A percentile compares a stretch with the other conserved stretches of the same genome.
Evolutionary conservation across 371 early-diverging fungal genomes (phyloP).

Genomic region (Mucor saturninus): DNA sequence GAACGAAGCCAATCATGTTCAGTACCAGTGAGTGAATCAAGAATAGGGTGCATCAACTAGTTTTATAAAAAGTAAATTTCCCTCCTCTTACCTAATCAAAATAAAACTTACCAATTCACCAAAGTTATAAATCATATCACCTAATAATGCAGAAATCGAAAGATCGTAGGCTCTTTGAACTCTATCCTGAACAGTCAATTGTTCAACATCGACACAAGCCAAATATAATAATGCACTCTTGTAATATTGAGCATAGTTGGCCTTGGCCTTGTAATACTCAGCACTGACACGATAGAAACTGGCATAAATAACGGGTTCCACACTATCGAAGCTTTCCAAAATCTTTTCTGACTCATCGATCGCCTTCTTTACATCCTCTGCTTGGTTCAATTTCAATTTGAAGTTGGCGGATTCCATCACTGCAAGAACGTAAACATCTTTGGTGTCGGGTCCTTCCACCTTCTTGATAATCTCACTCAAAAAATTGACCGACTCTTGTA

Average conservation of each 20-base stretch:
- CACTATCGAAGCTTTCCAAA: conserved; percentile 80
- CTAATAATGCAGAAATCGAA: conserved; percentile 88
- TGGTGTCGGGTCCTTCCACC: conserved; percentile 67
- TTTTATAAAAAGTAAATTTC: neutral
- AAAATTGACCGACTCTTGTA: conserved; percentile 69
- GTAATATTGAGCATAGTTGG: conserved; percentile 92
- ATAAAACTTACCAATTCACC: conserved; percentile 85
- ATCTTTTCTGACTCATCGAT: conserved; percentile 87
- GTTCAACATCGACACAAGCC: conserved; percentile 87
- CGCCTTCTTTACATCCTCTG: conserved; percentile 80
- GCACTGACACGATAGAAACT: conserved; percentile 94
- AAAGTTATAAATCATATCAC: conserved; percentile 97
- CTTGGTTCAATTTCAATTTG: conserved; percentile 73
- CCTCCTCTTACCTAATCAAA: neutral
- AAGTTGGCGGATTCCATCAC: conserved; percentile 87
- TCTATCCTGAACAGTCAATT: conserved; percentile 75
- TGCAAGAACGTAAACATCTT: conserved; percentile 88
- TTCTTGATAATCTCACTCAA: conserved; percentile 69
- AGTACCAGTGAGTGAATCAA: conserved; percentile 80
- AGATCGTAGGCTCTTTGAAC: conserved; percentile 90
- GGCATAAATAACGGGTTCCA: conserved; percentile 91
- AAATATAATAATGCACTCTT: conserved; percentile 92
- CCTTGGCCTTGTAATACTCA: conserved; percentile 95
- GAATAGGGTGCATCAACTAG: conserved; percentile 93
- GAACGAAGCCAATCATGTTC: conserved; percentile 87